Base-by-base conservation (phyloP, 805 yeast species). In the Metschnikowia santaceciliae region DNA sequence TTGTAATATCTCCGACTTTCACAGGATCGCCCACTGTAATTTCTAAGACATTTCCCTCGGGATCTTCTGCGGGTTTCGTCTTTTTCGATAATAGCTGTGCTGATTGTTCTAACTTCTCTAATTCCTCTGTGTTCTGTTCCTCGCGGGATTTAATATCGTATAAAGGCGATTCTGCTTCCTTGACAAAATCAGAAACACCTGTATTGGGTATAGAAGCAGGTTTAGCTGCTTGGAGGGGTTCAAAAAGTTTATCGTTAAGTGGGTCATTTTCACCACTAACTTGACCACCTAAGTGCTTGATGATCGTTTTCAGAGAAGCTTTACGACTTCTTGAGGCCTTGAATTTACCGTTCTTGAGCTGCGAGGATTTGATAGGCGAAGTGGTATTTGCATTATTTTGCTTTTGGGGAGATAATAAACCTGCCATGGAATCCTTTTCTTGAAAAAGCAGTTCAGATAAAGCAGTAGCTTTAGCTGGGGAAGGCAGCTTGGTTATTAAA, bases 1-100 rank as follows among this genome's bases (percentile, higher is more conserved):
- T 81, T 0, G 98, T 83, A 42, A 91, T 69, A 56, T 94, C 99
- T 3, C 97, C 96, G 4, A 94, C 91, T 64, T 88, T 90, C 58
- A 83, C 78, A 0, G 98, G 98, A 65, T 91, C 97, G 2, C 92
- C 92, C 11, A 91, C 96, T 1, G 82, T 68, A 35, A 91, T 85
- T 3, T 79, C 82, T 53, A 88, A 77, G 15, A 70, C 65, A 38
- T 67, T 72, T 2, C 48, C 50, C 4, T 44, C 32, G 4, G 46
- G 22, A 8, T 19, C 46, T 43, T 42, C 42, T 22, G 44, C 32
- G 35, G 35, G 35, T 42, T 50, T 32, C 15, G 49, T 15, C 19
- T 53, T 32, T n/a, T 40, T 32, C 6, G 56, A 13, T n/a, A 52
- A 39, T 1, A 46, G 40, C 14, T 63, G 51, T 2, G 64, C 60